Evolutionary conservation across 225 moss, liverwort and hornwort genomes (phyloP), one percentile per base, ranked within the genome.

Genomic region (Neckera pumila): DNA sequence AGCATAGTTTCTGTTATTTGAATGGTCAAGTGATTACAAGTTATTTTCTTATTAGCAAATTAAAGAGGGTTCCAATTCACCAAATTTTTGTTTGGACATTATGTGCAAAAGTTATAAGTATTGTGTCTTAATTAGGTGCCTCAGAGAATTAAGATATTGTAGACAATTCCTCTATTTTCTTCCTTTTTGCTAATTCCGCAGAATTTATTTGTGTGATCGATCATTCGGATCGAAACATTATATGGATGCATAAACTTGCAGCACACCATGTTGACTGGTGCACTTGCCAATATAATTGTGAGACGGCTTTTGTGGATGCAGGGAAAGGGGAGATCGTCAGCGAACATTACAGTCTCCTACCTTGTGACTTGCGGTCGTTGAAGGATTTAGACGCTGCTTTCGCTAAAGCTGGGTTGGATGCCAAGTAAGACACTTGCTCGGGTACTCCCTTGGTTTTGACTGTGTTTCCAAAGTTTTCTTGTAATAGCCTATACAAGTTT

Each of bases 321-420:
- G 98, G 90, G 80, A 95, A 92, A 85, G 98, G 98, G 84, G 93
- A 96, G 91, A 93, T 98, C 66, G 31, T 91, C 27, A 95, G 96
- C 90, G 90, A 95, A 65, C 87, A 95, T 80, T 98, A 97, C 86
- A 92, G 92, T 86, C 96, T 98, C 65, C 77, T 98, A 84, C 91
- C 98, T 79, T 95, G 94, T 91, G 98, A 98, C 85, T 90, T 98
- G 92, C 94, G 96, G 79, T 89, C 90, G 79, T 76, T 91, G 77
- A 93, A 92, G 79, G 95, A 92, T 53, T 80, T 97, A 67, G 95
- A 97, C 88, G 79, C 66, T 45, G 93, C 89, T 63, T 94, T 97
- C 61, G 86, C 89, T 91, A 92, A 91, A 89, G 92, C 97, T 82
- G 92, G 94, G 76, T 92, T 98, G 86, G 95, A 98, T 94, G 82